Base-by-base conservation (phyloP, 371 early-diverging fungal genomes). In the Dichotomocladium elegans region DNA sequence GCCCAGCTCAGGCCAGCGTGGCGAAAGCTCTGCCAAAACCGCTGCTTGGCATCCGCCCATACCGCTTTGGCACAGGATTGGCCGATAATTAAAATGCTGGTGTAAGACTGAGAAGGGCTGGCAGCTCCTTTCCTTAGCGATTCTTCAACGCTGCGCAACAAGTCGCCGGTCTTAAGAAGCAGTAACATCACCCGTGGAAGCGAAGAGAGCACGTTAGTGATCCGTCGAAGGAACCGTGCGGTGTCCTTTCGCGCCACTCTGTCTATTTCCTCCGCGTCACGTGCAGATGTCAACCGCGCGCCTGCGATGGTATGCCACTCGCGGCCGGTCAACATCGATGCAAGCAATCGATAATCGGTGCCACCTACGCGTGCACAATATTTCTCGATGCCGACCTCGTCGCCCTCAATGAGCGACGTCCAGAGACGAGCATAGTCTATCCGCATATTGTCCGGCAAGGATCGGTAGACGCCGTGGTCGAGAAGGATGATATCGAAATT, bases 401-500 rank as follows among this genome's bases (percentile, higher is more conserved):
- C 80, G 17, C 91, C 91, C 14, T 73, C 64, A 53, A 95, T 87
- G 44, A 96, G 66, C 0, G 91, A 79, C 3, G 74, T 81, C 98
- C 96, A 96, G 41, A 97, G 74, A 43, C 83, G 80, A 1, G 95
- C 94, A 65, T 96, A 96, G 58, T 87, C 81, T 11, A 85, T 72
- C 19, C 92, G 79, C 61, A 96, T 80, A 26, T 81, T 75, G 0
- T 75, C 63, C 0, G 86, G 47, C 21, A 97, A 63, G 4, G 77
- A 74, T 14, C 93, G 87, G 68, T 97, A 97, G 10, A 97, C 72
- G 3, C 98, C 98, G 70, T 96, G 98, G 63, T 97, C 98, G 41
- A 97, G 64, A 4, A 97, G 69, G 1, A 94, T 88, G 22, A 97
- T 60, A 30, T 94, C 90, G 74, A 94, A 96, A 60, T 92, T 93